A percentile compares a stretch with the other conserved stretches of the same genome.
Evolutionary conservation across 768 basidiomycete genomes (phyloP).

Genomic region (Mycena indigotica): DNA sequence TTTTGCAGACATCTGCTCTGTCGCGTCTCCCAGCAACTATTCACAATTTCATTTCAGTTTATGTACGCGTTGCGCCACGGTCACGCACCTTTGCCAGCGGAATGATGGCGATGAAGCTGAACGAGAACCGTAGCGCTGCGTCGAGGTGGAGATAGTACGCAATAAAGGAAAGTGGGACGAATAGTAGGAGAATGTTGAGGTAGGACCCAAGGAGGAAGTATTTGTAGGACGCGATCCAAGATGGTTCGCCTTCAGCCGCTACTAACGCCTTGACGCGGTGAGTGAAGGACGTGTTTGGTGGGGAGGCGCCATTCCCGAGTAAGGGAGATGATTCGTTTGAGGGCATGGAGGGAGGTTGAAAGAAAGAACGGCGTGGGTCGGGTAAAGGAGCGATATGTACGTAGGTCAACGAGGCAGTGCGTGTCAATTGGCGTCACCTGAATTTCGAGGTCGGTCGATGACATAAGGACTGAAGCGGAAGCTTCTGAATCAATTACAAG

Average conservation of each 20-base stretch:
- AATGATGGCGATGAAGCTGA: conserved; percentile 81
- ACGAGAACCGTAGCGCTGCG: conserved; percentile 69
- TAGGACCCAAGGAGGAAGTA: conserved; percentile 68
- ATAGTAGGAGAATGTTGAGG: conserved; percentile 76
- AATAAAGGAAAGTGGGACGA: conserved; percentile 72
- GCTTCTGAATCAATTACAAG: too few relatives aligned
- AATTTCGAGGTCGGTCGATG: too few relatives aligned
- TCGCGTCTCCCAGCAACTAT: conserved; percentile 77
- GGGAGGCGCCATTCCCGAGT: conserved; percentile 40
- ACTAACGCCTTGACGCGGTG: conserved; percentile 43
- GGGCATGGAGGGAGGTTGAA: conserved; percentile 36
- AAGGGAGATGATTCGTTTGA: conserved; percentile 50
- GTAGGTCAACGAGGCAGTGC: background rate
- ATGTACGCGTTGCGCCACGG: conserved; percentile 2
- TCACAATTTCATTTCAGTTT: conserved; percentile 7
- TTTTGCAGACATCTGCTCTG: conserved; percentile 76
- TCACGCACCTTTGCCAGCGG: conserved; percentile 78
- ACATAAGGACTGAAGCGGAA: too few relatives aligned
- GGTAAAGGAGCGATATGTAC: background rate
- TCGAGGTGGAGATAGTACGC: conserved; percentile 74
- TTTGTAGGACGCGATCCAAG: conserved; percentile 56
- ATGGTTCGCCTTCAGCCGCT: conserved; percentile 65
- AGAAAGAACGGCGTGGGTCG: conserved; percentile 15
- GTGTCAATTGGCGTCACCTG: too few relatives aligned
- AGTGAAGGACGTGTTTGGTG: conserved; percentile 28